These are phyloP conservation scores for Taiozyma sp. DNA, from an alignment of 1,139 yeast genomes.

Conservation along the genomic window DNA sequence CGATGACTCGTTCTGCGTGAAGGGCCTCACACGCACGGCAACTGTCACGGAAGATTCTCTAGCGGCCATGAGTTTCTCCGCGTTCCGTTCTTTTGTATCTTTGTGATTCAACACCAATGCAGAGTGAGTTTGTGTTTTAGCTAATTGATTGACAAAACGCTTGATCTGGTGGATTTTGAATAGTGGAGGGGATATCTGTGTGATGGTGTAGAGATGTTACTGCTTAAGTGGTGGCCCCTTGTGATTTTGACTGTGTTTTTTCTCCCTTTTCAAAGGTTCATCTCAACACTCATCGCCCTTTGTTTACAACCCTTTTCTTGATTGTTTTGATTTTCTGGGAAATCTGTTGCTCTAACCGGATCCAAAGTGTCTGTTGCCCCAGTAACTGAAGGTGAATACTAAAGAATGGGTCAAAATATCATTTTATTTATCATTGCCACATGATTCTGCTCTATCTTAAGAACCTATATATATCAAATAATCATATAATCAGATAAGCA, in stretches of 20 bases:
- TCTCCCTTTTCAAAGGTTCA: neutral
- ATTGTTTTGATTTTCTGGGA: neutral
- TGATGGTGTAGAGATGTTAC: neutral
- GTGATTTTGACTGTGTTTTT: neutral
- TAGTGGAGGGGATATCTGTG: neutral
- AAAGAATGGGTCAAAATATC: too few species aligned
- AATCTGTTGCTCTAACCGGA: neutral
- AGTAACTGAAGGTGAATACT: neutral
- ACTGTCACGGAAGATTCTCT: slow-evolving; percentile 64
- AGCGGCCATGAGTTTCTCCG: slow-evolving; percentile 2
- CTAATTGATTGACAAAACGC: too few species aligned
- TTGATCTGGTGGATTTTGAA: too few species aligned
- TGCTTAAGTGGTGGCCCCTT: neutral
- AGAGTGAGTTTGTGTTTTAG: neutral
- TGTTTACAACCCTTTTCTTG: neutral
- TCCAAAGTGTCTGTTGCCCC: neutral
- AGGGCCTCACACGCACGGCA: slow-evolving; percentile 83
- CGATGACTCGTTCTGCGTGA: slow-evolving; percentile 53
- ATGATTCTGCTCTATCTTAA: too few species aligned
- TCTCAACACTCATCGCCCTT: neutral
- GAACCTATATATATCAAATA: too few species aligned
- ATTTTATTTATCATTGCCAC: too few species aligned
- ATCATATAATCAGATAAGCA: neutral
- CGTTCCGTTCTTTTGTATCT: neutral
- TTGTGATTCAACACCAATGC: neutral